Base-by-base conservation (phyloP, 2,329 filamentous ascomycete species). In the Fusarium buharicum region DNA sequence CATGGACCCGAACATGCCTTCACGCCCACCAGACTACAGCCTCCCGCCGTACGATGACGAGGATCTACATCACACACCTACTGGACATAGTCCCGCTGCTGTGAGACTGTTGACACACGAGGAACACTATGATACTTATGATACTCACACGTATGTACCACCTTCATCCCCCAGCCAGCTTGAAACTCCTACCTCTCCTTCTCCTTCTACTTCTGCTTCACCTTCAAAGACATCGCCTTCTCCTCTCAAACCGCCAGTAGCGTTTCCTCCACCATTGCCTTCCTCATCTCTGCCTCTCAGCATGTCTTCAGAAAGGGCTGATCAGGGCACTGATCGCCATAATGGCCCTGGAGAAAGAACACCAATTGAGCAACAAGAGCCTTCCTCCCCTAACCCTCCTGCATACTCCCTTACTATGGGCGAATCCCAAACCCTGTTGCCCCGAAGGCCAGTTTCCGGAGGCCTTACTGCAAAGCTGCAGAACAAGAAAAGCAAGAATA, bases 41-140 rank as follows among this genome's bases (percentile, higher is more conserved):
- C 78, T 86, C 49, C 83, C 83, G 17, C 74, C 75, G 49, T 88
- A 89, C 70, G 81, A 84, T 68, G 83, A 85, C 49, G 83, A 86
- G 47, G 64, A 72, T 46, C 51, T 69, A 57, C 76, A 82, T 65
- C 76, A 79, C 62, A 81, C 78, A 24, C 79, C 79, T 16, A 77
- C 77, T 34, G 77, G 78, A 56, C 76, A 79, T 52, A 83, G 82
- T 70, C 75, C 80, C 39, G 81, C 85, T 30, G 83, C 81, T 59
- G 81, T 89, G 50, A 81, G 86, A 68, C 77, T 89, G 68, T 77
- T 89, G 76, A 88, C 86, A 48, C 80, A 86, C 73, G 86, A 88
- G 70, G 85, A 87, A 41, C 76, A 81, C n/a, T 65, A 72, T 68
- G 77, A 76, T 76, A 79, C 62, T 52, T 28, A 28, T 13, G 27